A percentile compares a stretch with the other conserved stretches of the same genome.
These are phyloP conservation scores for Carex arenaria DNA, from an alignment of 202 grass and related monocot genomes.

Conservation along the genomic window DNA sequence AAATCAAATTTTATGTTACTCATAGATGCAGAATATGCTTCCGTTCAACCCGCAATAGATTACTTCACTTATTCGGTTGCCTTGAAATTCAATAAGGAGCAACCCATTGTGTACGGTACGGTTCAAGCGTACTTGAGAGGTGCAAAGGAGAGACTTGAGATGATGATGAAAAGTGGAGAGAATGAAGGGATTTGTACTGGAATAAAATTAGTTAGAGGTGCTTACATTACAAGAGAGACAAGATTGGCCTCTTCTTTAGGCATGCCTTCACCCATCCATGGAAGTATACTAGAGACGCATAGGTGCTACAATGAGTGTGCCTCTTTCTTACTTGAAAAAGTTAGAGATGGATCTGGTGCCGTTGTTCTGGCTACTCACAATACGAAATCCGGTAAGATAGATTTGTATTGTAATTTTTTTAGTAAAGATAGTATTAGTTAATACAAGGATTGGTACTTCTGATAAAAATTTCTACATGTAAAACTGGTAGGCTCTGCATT, in stretches of 20 bases:
- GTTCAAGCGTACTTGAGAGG: constrained; percentile 84
- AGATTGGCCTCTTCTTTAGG: constrained; percentile 41
- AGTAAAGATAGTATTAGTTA: background rate
- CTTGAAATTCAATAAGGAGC: constrained; percentile 41
- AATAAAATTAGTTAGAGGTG: constrained; percentile 89
- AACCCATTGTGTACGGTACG: constrained; percentile 57
- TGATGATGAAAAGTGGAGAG: constrained; percentile 36
- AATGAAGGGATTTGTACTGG: constrained; percentile 44
- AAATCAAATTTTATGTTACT: constrained; percentile 55
- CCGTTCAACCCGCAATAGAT: constrained; percentile 87
- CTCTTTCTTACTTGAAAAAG: constrained; percentile 64
- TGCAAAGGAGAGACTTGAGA: constrained; percentile 53
- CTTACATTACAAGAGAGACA: constrained; percentile 68
- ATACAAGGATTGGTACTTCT: background rate
- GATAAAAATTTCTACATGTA: background rate
- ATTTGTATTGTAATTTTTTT: background rate
- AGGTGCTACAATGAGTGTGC: constrained; percentile 83
- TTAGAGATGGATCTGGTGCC: constrained; percentile 41
- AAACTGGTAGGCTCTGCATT: background rate
- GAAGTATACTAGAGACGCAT: constrained; percentile 68
- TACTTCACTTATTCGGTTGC: constrained; percentile 76
- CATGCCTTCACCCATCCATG: constrained; percentile 67
- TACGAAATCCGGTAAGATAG: constrained; percentile 44
- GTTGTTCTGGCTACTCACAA: constrained; percentile 86
- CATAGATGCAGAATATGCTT: constrained; percentile 84